Base-by-base conservation (phyloP, 352 stramenopile species). In the Peronospora belbahrii region DNA sequence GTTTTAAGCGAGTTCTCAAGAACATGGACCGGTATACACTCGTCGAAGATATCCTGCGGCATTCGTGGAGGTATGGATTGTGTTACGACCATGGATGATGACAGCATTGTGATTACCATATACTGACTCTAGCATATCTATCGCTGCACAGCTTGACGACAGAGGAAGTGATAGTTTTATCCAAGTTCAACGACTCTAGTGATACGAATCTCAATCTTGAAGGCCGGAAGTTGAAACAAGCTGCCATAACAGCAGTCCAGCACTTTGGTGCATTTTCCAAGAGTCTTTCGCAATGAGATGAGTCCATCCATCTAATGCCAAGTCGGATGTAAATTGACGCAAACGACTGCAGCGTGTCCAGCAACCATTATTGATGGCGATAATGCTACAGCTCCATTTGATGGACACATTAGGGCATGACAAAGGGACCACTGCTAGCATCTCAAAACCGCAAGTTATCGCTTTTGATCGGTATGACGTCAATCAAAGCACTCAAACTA, bases 21-120 rank as follows among this genome's bases (percentile, higher is more conserved):
- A 81, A 81, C 35, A 83, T 83, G 73, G 63, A 79, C 24, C 70
- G 73, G 7, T 85, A 85, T 43, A 67, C 62, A 28, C 63, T 67
- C 4, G 60, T 83, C 9, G 73, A 85, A 57, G 64, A 67, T 28
- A 74, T 83, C 13, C 47, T 85, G 31, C 65, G 68, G 13, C 70
- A 68, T 18, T 73, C 68, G 15, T 85, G 73, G 73, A 82, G 67
- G 73, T 84, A n/a, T 19, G 6, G 23, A 27, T 27, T 27, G 23
- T 27, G 6, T 27, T 4, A 9, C 23, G 9, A 27, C 23, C 23
- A 27, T n/a, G n/a, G n/a, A n/a, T n/a, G n/a, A n/a, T n/a, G n/a
- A n/a, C n/a, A n/a, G n/a, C n/a, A n/a, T n/a, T n/a, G n/a, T n/a
- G n/a, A n/a, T n/a, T n/a, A n/a, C n/a, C n/a, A n/a, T n/a, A n/a